phyloP scores from a whole-genome alignment of 2,329 filamentous ascomycete genomes.

The Ampelomyces quisqualis region DNA sequence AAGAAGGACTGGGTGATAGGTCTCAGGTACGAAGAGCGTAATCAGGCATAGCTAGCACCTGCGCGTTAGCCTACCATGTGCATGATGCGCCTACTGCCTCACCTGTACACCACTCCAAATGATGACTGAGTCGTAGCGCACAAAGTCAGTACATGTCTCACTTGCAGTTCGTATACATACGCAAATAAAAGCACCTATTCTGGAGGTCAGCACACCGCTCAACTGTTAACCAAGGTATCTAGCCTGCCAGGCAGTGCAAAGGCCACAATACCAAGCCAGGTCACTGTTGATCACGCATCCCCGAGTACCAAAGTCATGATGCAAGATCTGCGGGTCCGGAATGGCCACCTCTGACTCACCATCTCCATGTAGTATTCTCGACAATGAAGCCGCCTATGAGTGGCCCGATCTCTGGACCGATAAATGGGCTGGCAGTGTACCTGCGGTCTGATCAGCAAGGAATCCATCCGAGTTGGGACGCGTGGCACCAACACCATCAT shows the following conservation, averaged over 20 bases:
- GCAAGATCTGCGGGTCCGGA: conserved; percentile 8
- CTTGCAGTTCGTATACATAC: conserved; percentile 1
- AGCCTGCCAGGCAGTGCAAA: too few species aligned
- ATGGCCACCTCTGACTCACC: conserved; percentile 39
- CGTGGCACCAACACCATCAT: too few species aligned
- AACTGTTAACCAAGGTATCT: conserved; percentile 10
- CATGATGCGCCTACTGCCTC: conserved; percentile 16
- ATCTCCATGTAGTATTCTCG: conserved; percentile 65
- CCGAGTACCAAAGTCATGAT: neutral
- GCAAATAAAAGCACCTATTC: conserved; percentile 62
- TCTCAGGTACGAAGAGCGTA: conserved; percentile 77
- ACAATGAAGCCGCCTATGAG: conserved; percentile 80
- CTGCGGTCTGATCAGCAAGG: too few species aligned
- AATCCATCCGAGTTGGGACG: too few species aligned
- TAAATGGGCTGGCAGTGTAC: conserved; percentile 57
- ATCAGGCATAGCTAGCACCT: conserved; percentile 61
- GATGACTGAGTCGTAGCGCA: conserved; percentile 50
- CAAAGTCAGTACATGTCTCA: conserved; percentile 2
- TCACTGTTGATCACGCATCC: conserved; percentile 6
- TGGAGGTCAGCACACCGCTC: conserved; percentile 28
- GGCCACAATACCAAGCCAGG: neutral
- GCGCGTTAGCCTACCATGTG: conserved; percentile 16
- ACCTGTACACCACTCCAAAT: conserved; percentile 69
- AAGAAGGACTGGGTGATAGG: conserved; percentile 73
- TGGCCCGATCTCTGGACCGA: conserved; percentile 59